Evolutionary conservation across 2,329 filamentous ascomycete genomes (phyloP).

Genomic region (Ceratocystis diversiconidia): DNA sequence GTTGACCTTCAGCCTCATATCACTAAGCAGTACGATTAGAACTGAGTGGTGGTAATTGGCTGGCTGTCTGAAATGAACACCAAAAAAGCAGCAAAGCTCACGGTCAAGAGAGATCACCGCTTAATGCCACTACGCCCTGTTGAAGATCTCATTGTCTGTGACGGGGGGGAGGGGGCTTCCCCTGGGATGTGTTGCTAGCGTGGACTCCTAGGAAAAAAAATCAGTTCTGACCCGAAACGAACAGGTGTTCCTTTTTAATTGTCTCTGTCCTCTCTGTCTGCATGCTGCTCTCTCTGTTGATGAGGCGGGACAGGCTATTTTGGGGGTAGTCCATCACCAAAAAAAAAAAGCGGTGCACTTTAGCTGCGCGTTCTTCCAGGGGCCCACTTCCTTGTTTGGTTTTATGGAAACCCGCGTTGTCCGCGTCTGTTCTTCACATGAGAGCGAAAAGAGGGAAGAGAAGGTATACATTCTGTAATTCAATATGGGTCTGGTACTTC

Average conservation of each 20-base stretch:
- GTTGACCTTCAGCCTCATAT: background rate
- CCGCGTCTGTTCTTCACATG: slow-evolving; percentile 21
- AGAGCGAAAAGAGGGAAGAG: no score
- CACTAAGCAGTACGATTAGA: background rate
- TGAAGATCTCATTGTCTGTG: slow-evolving; percentile 1
- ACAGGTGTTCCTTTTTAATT: slow-evolving; percentile 7
- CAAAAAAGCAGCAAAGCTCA: no score
- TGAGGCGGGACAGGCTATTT: background rate
- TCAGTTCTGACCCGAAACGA: background rate
- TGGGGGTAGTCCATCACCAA: background rate
- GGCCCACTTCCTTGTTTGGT: slow-evolving; percentile 1
- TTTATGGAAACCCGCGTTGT: slow-evolving; percentile 19
- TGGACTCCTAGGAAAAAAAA: background rate
- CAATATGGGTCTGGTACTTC: background rate
- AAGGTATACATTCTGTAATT: no score
- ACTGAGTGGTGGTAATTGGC: background rate
- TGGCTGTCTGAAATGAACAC: background rate
- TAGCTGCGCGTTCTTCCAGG: slow-evolving; percentile 16
- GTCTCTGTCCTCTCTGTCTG: background rate
- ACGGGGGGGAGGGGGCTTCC: background rate
- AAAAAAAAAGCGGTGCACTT: background rate
- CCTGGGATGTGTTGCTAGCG: background rate
- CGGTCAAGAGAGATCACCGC: background rate
- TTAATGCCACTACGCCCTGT: background rate
- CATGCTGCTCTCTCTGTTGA: no score